Evolutionary conservation across 306 rosid genomes (phyloP), one percentile per base, ranked within the genome.

Genomic region (Corylus avellana): DNA sequence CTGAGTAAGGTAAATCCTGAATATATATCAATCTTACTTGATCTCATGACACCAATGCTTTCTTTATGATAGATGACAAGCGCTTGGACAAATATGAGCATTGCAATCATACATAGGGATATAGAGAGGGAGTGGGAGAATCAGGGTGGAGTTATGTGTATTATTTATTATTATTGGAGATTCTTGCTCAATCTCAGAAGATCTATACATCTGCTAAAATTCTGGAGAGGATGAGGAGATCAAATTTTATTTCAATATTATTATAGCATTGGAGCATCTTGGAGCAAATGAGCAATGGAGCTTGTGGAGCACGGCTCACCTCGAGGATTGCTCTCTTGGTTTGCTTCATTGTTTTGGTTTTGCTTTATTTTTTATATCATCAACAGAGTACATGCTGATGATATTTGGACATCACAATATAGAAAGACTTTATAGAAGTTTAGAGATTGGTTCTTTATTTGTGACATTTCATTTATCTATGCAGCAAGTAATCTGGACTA

Each of bases 211-310:
- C 86, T 91, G 98, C 98, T 96, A 81, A 82, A 80, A 82, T 85
- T 84, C 89, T 91, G 98, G 96, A 96, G 91, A 83, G 99, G 98
- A 96, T 91, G 97, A 77, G 94, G 91, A 87, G 92, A 85, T 77
- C 96, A 87, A 90, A 87, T 88, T 93, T 96, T 89, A 84, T 82
- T 92, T 96, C 93, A 91, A 90, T 88, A 90, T 86, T 87, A 81
- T 86, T 84, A 83, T 87, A 80, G 97, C 99, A 90, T 88, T 91
- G 99, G 99, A 96, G 99, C 99, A 90, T 86, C 90, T 87, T 89
- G 99, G 99, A 96, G 99, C 99, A 91, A 90, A 93, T 95, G 97
- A 95, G 98, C 97, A 84, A 92, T 93, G 99, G 97, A 96, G 97
- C 97, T 93, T 91, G 92, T 88, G 99, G 98, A 93, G 99, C 96